Percentiles rank a stretch among this genome's conserved stretches.
Conservation (phyloP, 352 stramenopile genomes). For the Phytophthora citricola region DNA sequence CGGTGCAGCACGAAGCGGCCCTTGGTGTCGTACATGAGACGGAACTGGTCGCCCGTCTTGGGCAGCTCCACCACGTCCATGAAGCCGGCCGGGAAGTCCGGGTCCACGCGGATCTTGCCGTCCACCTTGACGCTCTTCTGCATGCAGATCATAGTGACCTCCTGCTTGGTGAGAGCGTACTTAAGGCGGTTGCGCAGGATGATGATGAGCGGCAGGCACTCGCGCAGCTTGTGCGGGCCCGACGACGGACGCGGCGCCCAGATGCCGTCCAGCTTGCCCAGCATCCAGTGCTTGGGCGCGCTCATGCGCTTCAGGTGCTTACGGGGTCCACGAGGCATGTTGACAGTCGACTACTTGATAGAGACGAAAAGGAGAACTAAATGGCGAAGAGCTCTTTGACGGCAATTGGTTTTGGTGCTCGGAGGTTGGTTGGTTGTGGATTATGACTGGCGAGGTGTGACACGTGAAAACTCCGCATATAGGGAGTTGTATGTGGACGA, state of each 20-base stretch:
- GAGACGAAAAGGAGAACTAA: conserved; percentile 71
- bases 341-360: conserved; percentile 42
- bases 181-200: conserved; percentile 99
- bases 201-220: conserved; percentile 98
- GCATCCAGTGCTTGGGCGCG: conserved; percentile 91
- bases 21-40: conserved; percentile 99
- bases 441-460: conserved; percentile 20
- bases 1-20: conserved; percentile 98
- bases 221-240: conserved; percentile 98
- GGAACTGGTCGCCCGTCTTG: conserved; percentile 97
- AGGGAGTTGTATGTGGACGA: conserved; percentile 6
- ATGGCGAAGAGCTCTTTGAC: neutral
- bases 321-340: conserved; percentile 87
- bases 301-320: conserved; percentile 91
- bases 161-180: conserved; percentile 98
- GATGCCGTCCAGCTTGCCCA: conserved; percentile 92
- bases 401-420: neutral
- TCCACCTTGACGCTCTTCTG: conserved; percentile 99
- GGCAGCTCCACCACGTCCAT: conserved; percentile 99
- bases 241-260: conserved; percentile 94
- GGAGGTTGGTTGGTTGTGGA: conserved; percentile 29
- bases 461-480: conserved; percentile 7
- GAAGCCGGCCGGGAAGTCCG: conserved; percentile 98
- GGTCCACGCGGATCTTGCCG: conserved; percentile 97
- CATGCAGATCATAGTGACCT: conserved; percentile 99